phyloP scores from a whole-genome alignment of 208 protist species.

The Trypanosoma grayi region DNA sequence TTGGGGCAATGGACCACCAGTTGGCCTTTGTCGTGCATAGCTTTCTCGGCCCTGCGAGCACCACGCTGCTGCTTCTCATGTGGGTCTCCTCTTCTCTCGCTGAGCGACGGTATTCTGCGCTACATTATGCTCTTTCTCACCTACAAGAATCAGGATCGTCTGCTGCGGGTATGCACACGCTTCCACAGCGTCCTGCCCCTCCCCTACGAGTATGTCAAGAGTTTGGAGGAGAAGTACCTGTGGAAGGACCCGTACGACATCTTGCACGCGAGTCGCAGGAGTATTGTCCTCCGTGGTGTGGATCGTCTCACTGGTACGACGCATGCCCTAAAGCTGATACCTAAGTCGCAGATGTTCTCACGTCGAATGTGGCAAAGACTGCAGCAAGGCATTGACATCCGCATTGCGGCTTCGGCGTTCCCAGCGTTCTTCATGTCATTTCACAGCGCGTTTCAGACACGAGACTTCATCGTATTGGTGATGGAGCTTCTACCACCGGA shows the following conservation, averaged over 20 bases:
- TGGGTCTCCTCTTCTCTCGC: slow-evolving; percentile 15
- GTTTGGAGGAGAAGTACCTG: slow-evolving; percentile 16
- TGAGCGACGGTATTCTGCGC: slow-evolving; percentile 17
- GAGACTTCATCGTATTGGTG: slow-evolving; percentile 20
- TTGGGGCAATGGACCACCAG: not conserved
- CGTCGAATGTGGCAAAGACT: slow-evolving; percentile 26
- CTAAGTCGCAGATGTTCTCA: slow-evolving; percentile 24
- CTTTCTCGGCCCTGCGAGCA: not conserved
- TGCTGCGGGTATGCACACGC: slow-evolving; percentile 17
- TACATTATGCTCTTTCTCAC: slow-evolving; percentile 31
- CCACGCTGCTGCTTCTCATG: slow-evolving; percentile 25
- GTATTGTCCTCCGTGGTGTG: slow-evolving; percentile 23
- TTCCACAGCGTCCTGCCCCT: slow-evolving; percentile 19
- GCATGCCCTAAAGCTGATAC: slow-evolving; percentile 19
- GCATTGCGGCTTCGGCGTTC: slow-evolving; percentile 8
- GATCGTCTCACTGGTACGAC: slow-evolving; percentile 14
- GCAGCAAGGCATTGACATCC: slow-evolving; percentile 22
- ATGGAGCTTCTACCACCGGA: slow-evolving; percentile 24
- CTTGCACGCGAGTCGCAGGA: slow-evolving; percentile 21
- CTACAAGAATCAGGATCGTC: slow-evolving; percentile 30
- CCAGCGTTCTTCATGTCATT: slow-evolving; percentile 9
- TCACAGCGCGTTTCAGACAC: slow-evolving; percentile 17
- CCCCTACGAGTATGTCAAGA: slow-evolving; percentile 24
- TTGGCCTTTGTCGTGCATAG: not conserved
- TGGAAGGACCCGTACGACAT: slow-evolving; percentile 27